Base-by-base conservation (phyloP, 257 asterid genomes). In the Forsythia viridissima region DNA sequence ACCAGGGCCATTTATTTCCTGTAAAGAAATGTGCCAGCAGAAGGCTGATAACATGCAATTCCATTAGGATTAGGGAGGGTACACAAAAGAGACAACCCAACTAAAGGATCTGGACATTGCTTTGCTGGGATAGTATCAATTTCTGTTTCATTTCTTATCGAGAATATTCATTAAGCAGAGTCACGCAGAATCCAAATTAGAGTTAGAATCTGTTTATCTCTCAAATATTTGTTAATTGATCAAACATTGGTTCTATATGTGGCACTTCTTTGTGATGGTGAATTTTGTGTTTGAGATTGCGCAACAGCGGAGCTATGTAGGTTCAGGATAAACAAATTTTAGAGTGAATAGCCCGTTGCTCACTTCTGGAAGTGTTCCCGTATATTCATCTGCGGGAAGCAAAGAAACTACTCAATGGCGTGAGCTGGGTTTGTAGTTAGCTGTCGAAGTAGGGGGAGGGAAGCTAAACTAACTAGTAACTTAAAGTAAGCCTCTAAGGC, bases 31-130 rank as follows among this genome's bases (percentile, higher is more conserved):
- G 52, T 57, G 43, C 68, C n/a, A 37, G 79, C 40, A 39, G 40
- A 74, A 71, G 57, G 81, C 18, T 43, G 72, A 37, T 76, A 38
- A 71, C 70, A 72, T 72, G 46, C 61, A 70, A 79, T 61, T 5
- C 57, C 38, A 8, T 74, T 74, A 36, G 24, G n/a, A 55, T 9
- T 43, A 2, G 68, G 46, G 46, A 73, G 18, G 70, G 37, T 57
- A 72, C 77, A 59, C 37, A 55, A 61, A 71, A 63, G 7, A 71
- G 11, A 16, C 30, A 55, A 55, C 65, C 65, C 65, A 1, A 55
- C 1, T n/a, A 9, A 55, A 55, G 10, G 65, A 55, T 55, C 11
- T 3, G 63, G 63, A 52, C 63, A 52, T 52, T 24, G 63, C 63
- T 52, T 52, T 16, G 63, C 24, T 18, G 24, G 2, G 24, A 52